Evolutionary conservation across 2,329 filamentous ascomycete genomes (phyloP), one percentile per base, ranked within the genome.

Genomic region (Penicillium janthinellum): DNA sequence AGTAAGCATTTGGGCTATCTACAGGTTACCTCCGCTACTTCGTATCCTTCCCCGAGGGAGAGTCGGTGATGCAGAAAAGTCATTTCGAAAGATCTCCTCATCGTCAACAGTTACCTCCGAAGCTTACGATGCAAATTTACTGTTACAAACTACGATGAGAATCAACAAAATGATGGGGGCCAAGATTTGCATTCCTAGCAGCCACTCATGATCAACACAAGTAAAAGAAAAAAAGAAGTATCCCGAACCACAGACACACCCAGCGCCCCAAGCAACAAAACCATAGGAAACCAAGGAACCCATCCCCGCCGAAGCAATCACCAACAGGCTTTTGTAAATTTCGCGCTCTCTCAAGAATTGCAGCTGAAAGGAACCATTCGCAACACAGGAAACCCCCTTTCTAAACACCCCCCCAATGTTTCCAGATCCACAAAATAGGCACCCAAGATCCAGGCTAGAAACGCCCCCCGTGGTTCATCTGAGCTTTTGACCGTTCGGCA

Each of bases 121-220:
- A 31, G 7, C 7, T 11, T n/a, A 20, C 20, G 1, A 54, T 38
- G 12, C 15, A 31, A 14, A 25, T 4, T 5, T 25, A 25, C 25
- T 17, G 22, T 5, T n/a, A 20, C 4, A 45, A 42, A n/a, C 48
- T 50, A 35, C 48, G 20, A 50, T 7, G 20, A 35, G n/a, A 22
- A 20, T 2, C 3, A 28, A 11, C 41, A 28, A 41, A 25, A 14
- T 10, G 15, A 31, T 22, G 34, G 52, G 31, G n/a, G 39, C 38
- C 37, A 34, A 35, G 39, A 55, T 53, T 53, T 51, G 54, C 34
- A 51, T 54, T 54, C 38, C 54, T 51, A 48, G 53, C 58, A 49
- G 31, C 54, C 53, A 38, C 54, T 44, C 54, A 57, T 42, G 58
- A 60, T 55, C 54, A 57, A 60, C 50, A 45, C 14, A 17, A 34